Evolutionary conservation across 805 yeast genomes (phyloP).

Genomic region (Yamadazyma ubonensis): DNA sequence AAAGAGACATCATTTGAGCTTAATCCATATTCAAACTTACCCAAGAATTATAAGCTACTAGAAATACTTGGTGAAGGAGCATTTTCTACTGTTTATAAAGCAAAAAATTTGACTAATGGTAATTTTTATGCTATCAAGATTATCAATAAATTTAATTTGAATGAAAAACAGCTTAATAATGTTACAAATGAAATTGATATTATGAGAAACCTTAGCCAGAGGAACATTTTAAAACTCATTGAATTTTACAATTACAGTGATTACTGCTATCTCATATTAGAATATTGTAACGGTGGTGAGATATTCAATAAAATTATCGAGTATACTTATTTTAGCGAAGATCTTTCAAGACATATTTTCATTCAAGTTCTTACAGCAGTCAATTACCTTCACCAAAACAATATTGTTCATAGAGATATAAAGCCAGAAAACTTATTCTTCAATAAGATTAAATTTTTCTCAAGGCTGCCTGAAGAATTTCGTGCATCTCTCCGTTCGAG

Average conservation of each 20-base stretch:
- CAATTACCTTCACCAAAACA: slow-evolving; percentile 64
- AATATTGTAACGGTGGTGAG: slow-evolving; percentile 76
- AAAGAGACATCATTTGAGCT: slow-evolving; percentile 11
- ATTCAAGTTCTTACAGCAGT: slow-evolving; percentile 69
- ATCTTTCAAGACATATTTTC: slow-evolving; percentile 69
- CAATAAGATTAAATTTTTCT: slow-evolving; percentile 49
- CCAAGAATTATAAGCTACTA: slow-evolving; percentile 30
- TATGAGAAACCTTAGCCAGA: slow-evolving; percentile 63
- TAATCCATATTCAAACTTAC: slow-evolving; percentile 21
- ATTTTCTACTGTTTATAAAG: slow-evolving; percentile 80
- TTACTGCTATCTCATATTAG: slow-evolving; percentile 64
- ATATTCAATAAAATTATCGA: slow-evolving; percentile 77
- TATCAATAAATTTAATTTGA: slow-evolving; percentile 60
- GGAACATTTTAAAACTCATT: slow-evolving; percentile 57
- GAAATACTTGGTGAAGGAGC: slow-evolving; percentile 78
- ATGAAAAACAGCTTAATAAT: slow-evolving; percentile 50
- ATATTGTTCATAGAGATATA: slow-evolving; percentile 76
- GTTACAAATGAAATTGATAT: slow-evolving; percentile 71
- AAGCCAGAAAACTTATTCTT: slow-evolving; percentile 78
- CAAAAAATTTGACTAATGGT: slow-evolving; percentile 38
- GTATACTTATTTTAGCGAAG: slow-evolving; percentile 73
- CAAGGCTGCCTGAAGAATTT: slow-evolving; percentile 35
- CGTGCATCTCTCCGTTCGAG: slow-evolving; percentile 40
- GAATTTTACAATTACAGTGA: slow-evolving; percentile 51
- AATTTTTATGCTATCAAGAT: slow-evolving; percentile 69